Evolutionary conservation across 176 grass and related monocot species (phyloP).

Genomic region (Triticum aestivum): DNA sequence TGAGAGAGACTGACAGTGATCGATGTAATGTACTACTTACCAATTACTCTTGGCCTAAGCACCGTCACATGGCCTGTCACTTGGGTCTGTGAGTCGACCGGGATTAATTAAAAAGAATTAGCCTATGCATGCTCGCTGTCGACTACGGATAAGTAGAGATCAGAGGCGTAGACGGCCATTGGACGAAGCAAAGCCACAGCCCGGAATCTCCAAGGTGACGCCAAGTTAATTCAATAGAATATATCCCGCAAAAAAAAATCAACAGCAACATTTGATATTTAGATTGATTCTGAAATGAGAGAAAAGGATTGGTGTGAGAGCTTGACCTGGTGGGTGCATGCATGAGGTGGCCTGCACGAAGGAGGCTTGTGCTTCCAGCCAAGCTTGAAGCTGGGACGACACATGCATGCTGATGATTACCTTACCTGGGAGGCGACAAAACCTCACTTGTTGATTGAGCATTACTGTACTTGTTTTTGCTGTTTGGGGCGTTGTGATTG

Average conservation of each 20-base stretch:
- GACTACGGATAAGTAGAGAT: slow-evolving; percentile 12
- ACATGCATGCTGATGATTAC: slow-evolving; percentile 20
- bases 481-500: too few species aligned
- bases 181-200: too few species aligned
- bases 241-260: neutral
- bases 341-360: too few species aligned
- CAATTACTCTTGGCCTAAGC: neutral
- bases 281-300: neutral
- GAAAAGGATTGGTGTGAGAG: neutral
- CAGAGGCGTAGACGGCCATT: neutral
- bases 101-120: neutral
- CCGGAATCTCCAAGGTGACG: neutral
- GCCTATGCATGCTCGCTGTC: slow-evolving; percentile 23
- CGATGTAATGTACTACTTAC: neutral
- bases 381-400: neutral
- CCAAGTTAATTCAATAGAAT: neutral
- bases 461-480: too few species aligned
- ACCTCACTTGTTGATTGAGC: too few species aligned
- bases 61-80: neutral
- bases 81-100: neutral
- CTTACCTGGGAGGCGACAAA: neutral
- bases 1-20: neutral
- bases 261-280: neutral
- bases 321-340: neutral
- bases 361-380: neutral